Conservation (phyloP, 371 early-diverging fungal species). For the Syncephalastrum contaminatum region DNA sequence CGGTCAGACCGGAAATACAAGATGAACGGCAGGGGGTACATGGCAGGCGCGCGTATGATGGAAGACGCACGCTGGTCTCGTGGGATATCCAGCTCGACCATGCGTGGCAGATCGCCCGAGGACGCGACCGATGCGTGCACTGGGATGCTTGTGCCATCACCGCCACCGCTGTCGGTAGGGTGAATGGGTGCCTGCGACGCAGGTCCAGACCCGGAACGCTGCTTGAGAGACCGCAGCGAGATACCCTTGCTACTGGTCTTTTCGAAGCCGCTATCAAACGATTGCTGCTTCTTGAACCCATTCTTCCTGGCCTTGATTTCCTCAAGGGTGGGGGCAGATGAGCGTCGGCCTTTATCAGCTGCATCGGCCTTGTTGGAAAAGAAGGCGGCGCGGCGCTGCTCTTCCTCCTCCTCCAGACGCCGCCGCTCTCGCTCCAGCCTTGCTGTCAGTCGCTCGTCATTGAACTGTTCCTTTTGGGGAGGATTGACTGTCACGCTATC, state of each 20-base stretch:
- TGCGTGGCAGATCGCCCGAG: background rate
- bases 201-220: background rate
- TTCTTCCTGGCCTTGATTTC: background rate
- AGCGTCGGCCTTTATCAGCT: too few relatives aligned
- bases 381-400: conserved; percentile 26
- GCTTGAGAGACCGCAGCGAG: background rate
- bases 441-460: conserved; percentile 14
- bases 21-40: conserved; percentile 32
- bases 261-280: too few relatives aligned
- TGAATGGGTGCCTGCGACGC: background rate
- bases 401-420: conserved; percentile 34
- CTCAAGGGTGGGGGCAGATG: background rate
- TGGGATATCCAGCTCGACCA: conserved; percentile 12
- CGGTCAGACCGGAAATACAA: conserved; percentile 52
- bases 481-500: background rate
- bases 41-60: background rate
- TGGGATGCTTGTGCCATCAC: too few relatives aligned
- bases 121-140: too few relatives aligned
- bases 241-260: too few relatives aligned
- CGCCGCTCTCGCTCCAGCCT: conserved; percentile 25
- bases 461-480: conserved; percentile 1
- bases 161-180: too few relatives aligned
- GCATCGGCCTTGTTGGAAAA: conserved; percentile 11
- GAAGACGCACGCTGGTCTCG: conserved; percentile 3
- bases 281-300: too few relatives aligned